A percentile compares a stretch with the other conserved stretches of the same genome.
Evolutionary conservation across 2,329 filamentous ascomycete species (phyloP).

Genomic region (Aureobasidium pullulans): DNA sequence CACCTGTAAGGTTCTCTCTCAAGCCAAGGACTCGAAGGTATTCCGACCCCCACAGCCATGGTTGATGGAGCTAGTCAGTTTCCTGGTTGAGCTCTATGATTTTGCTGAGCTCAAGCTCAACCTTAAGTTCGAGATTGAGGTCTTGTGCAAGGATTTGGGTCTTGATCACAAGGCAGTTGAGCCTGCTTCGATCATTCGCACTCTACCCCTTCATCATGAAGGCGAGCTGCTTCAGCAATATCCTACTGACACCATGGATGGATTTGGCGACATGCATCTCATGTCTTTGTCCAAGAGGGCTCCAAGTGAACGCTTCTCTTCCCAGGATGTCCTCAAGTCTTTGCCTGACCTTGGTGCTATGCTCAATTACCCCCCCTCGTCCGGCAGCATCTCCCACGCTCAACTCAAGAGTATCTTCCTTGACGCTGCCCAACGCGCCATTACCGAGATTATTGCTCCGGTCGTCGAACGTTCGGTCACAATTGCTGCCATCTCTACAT

Average conservation of each 20-base stretch:
- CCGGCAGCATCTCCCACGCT: constrained; percentile 64
- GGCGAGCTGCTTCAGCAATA: constrained; percentile 30
- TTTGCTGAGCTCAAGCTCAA: constrained; percentile 91
- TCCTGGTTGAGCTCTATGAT: constrained; percentile 90
- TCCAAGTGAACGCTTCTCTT: constrained; percentile 64
- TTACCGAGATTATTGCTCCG: constrained; percentile 93
- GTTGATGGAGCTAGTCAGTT: constrained; percentile 90
- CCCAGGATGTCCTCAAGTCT: constrained; percentile 67
- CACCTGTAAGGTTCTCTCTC: constrained; percentile 88
- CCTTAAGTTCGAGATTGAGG: constrained; percentile 97
- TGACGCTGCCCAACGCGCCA: constrained; percentile 76
- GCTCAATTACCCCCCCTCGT: constrained; percentile 69
- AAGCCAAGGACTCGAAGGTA: constrained; percentile 75
- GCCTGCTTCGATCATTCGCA: constrained; percentile 73
- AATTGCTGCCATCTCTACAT: constrained; percentile 92
- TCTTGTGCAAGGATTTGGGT: constrained; percentile 84
- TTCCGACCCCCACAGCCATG: constrained; percentile 95
- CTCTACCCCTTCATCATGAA: constrained; percentile 20
- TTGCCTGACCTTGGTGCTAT: constrained; percentile 77
- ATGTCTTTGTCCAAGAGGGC: constrained; percentile 59
- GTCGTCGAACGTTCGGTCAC: constrained; percentile 97
- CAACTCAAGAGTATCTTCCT: constrained; percentile 69
- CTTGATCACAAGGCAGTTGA: constrained; percentile 91
- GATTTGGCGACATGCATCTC: constrained; percentile 70
- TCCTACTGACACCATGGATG: constrained; percentile 49